Evolutionary conservation across 2,329 filamentous ascomycete genomes (phyloP).

Genomic region (Mycosphaerella arachidis): DNA sequence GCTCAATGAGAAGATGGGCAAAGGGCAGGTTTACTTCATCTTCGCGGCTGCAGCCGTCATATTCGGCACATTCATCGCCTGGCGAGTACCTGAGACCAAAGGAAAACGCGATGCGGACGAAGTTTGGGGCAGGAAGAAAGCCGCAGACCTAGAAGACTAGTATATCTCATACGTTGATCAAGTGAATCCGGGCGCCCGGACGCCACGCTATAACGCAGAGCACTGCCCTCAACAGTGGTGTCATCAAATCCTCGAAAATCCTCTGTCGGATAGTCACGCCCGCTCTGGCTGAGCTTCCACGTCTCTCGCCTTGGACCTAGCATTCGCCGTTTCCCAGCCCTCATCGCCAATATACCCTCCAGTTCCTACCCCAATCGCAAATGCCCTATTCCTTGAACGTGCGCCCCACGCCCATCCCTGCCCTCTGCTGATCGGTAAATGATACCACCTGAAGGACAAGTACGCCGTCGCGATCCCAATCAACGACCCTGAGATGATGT

Average conservation of each 20-base stretch:
- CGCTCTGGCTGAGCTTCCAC: background rate
- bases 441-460: constrained; percentile 79
- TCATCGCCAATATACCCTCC: constrained; percentile 46
- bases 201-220: background rate
- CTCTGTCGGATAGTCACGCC: background rate
- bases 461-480: constrained; percentile 69
- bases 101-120: constrained; percentile 80
- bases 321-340: constrained; percentile 36
- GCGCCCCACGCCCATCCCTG: constrained; percentile 89
- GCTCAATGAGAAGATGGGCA: constrained; percentile 70
- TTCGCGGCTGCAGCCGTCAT: constrained; percentile 71
- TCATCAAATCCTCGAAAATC: background rate
- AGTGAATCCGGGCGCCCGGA: background rate
- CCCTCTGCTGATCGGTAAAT: constrained; percentile 71
- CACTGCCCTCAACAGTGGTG: too few relatives aligned
- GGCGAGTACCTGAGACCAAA: constrained; percentile 76
- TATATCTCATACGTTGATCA: background rate
- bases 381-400: constrained; percentile 60
- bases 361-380: constrained; percentile 66
- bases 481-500: constrained; percentile 78
- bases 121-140: constrained; percentile 71
- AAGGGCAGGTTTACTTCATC: constrained; percentile 86
- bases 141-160: constrained; percentile 17
- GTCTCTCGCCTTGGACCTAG: background rate
- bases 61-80: constrained; percentile 67